Conservation (phyloP, 345 rosid species). For the Schrenkiella parvula region DNA sequence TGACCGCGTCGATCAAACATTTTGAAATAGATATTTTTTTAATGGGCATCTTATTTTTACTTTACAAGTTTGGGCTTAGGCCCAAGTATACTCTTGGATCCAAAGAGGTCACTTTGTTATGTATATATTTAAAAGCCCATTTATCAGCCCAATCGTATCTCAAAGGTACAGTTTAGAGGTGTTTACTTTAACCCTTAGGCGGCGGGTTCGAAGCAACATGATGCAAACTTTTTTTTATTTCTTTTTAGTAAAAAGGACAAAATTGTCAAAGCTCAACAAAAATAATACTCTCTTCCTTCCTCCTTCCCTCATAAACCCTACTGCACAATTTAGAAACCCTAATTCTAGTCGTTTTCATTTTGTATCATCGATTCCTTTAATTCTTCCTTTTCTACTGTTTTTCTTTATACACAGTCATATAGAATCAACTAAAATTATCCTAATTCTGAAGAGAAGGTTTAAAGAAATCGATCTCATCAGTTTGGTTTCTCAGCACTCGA, state of each 20-base stretch:
- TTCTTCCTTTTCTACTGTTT: background rate
- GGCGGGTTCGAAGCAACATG: background rate
- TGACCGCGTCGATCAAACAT: background rate
- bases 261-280: background rate
- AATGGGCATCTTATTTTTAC: background rate
- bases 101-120: background rate
- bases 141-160: background rate
- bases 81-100: background rate
- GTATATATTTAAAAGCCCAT: background rate
- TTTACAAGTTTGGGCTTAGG: background rate
- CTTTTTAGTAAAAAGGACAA: background rate
- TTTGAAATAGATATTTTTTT: background rate
- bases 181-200: background rate
- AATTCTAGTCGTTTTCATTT: background rate
- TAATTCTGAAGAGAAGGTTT: background rate
- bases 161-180: background rate
- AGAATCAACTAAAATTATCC: background rate
- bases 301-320: conserved; percentile 23
- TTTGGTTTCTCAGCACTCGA: background rate
- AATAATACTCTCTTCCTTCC: background rate
- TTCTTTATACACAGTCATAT: background rate
- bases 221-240: background rate
- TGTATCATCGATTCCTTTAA: background rate
- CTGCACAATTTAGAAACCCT: conserved; percentile 19
- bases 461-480: background rate